phyloP scores from a whole-genome alignment of 1,139 yeast genomes.

The Candida glucosophila region DNA sequence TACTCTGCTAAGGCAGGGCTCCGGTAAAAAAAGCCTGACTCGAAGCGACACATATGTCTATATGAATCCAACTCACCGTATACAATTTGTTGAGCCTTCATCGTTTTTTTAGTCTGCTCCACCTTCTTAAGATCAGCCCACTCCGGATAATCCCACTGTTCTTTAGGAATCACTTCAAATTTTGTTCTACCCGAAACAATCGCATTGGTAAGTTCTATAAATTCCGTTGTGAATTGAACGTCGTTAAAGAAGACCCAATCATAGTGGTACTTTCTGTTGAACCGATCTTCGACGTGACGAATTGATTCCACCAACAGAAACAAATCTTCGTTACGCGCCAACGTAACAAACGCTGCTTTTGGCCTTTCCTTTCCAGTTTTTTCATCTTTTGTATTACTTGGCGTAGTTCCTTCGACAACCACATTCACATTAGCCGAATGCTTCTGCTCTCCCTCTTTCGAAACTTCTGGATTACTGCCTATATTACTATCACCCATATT shows the following conservation, averaged over 20 bases:
- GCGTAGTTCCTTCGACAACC: too few species aligned
- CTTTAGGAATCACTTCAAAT: slow-evolving; percentile 38
- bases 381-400: too few species aligned
- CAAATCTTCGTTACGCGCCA: slow-evolving; percentile 62
- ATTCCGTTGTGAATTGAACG: slow-evolving; percentile 41
- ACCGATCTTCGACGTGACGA: slow-evolving; percentile 54
- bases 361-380: too few species aligned
- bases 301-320: slow-evolving; percentile 48
- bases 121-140: slow-evolving; percentile 16
- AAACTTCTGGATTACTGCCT: too few species aligned
- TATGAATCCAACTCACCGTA: slow-evolving; percentile 29
- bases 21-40: slow-evolving; percentile 18
- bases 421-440: too few species aligned
- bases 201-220: slow-evolving; percentile 31
- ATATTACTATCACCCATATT: too few species aligned
- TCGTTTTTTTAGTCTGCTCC: slow-evolving; percentile 9
- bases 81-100: slow-evolving; percentile 21
- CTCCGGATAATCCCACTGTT: slow-evolving; percentile 36
- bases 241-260: slow-evolving; percentile 78
- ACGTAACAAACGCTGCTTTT: slow-evolving; percentile 60
- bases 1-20: slow-evolving; percentile 10
- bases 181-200: slow-evolving; percentile 39
- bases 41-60: slow-evolving; percentile 27
- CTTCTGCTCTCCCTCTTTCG: too few species aligned
- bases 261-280: slow-evolving; percentile 54